These are phyloP conservation scores for Alternaria arbusti DNA, from an alignment of 2,329 filamentous ascomycete species.

Conservation along the genomic window DNA sequence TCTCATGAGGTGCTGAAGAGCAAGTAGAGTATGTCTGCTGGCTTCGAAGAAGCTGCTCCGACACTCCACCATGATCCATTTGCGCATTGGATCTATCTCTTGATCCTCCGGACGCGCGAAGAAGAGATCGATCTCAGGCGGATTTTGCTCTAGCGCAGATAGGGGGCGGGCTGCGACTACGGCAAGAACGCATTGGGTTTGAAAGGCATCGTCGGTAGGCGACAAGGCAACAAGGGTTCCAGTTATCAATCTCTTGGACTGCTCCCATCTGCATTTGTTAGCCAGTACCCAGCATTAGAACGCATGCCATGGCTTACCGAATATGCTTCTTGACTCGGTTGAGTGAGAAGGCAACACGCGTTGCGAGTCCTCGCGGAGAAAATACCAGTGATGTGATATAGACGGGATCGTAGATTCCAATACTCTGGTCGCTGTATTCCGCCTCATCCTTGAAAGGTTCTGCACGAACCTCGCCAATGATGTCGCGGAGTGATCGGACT, in stretches of 20 bases:
- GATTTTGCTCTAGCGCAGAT: constrained; percentile 66
- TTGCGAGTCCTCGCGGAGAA: constrained; percentile 66
- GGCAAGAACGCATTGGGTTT: constrained; percentile 70
- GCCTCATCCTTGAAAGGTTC: constrained; percentile 57
- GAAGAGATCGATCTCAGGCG: constrained; percentile 77
- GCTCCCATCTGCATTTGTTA: constrained; percentile 59
- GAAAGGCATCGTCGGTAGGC: constrained; percentile 66
- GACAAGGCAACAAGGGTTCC: constrained; percentile 64
- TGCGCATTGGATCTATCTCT: constrained; percentile 70
- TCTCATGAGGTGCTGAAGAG: constrained; percentile 69
- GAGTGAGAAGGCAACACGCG: constrained; percentile 74
- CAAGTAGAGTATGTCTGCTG: constrained; percentile 72
- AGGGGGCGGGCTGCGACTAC: constrained; percentile 74
- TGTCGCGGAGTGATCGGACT: constrained; percentile 70
- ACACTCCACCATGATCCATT: constrained; percentile 81
- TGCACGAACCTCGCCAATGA: constrained; percentile 57
- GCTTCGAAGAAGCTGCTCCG: constrained; percentile 79
- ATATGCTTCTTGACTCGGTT: constrained; percentile 70
- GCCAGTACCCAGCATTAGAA: neutral
- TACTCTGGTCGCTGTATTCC: constrained; percentile 42
- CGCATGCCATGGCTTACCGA: constrained; percentile 32
- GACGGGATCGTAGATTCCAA: constrained; percentile 59
- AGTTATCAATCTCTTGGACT: constrained; percentile 63
- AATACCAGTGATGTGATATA: constrained; percentile 70
- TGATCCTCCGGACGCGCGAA: constrained; percentile 68